These are phyloP conservation scores for Colletotrichum siamense DNA, from an alignment of 2,329 filamentous ascomycete species.

Conservation along the genomic window DNA sequence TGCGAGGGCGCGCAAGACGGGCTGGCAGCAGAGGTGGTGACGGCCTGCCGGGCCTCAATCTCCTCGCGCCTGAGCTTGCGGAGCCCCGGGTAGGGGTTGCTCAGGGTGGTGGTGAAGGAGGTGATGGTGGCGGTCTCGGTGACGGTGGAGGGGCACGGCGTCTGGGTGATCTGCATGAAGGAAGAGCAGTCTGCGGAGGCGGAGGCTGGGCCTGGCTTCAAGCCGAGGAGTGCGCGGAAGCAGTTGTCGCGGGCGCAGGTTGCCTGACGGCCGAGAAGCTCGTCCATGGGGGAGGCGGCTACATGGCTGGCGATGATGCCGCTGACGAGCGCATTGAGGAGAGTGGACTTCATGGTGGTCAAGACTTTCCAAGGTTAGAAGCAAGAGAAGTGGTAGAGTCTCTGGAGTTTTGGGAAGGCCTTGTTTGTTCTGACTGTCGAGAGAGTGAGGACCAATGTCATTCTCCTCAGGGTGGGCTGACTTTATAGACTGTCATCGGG, in stretches of 20 bases:
- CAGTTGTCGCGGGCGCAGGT: conserved; percentile 5
- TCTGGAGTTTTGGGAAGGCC: not conserved
- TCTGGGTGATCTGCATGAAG: conserved; percentile 1
- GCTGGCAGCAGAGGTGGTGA: not conserved
- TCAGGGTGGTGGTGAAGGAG: conserved; percentile 1
- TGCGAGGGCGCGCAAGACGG: not conserved
- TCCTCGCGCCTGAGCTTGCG: not conserved
- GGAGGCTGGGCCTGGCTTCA: not conserved
- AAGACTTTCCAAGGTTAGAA: not conserved
- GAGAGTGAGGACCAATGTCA: not conserved
- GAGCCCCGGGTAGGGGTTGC: not conserved
- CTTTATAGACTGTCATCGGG: not conserved
- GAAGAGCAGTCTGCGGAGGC: not conserved
- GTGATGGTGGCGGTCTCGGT: not conserved
- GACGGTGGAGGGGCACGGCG: not conserved
- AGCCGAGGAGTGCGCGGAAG: not conserved
- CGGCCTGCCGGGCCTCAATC: not conserved
- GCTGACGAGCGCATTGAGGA: not conserved
- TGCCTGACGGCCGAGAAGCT: not conserved
- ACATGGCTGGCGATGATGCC: not conserved
- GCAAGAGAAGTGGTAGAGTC: not conserved
- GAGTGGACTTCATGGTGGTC: not conserved
- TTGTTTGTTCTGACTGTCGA: not conserved
- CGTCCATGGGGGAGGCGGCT: not conserved
- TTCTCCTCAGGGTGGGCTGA: not conserved